Evolutionary conservation across 805 yeast species (phyloP).

Genomic region (Zygosaccharomyces rouxii): DNA sequence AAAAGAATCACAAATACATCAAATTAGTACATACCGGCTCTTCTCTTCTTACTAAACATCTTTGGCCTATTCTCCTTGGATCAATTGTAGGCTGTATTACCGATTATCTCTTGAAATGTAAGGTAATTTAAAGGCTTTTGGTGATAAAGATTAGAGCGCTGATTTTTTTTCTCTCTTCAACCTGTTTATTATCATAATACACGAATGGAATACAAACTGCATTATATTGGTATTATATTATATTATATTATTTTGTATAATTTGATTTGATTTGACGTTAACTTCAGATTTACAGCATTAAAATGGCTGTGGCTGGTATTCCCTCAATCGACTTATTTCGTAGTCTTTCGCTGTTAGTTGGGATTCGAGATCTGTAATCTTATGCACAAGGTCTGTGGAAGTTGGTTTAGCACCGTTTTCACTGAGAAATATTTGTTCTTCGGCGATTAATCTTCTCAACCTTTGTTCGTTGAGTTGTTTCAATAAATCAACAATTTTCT

Average conservation of each 20-base stretch:
- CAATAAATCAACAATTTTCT: conserved; percentile 49
- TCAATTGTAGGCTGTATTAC: conserved; percentile 17
- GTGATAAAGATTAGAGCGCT: conserved; percentile 32
- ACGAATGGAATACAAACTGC: not conserved
- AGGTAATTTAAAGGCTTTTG: not conserved
- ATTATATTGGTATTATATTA: not conserved
- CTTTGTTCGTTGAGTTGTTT: conserved; percentile 61
- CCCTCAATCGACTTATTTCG: conserved; percentile 38
- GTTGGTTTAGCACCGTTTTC: conserved; percentile 53
- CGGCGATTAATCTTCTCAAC: conserved; percentile 60
- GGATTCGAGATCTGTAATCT: conserved; percentile 49
- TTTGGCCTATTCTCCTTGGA: conserved; percentile 32
- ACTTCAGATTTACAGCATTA: too few species aligned
- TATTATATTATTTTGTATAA: not conserved
- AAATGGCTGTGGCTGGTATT: not conserved
- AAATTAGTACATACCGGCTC: conserved; percentile 16
- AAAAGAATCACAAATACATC: not conserved
- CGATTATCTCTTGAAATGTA: not conserved
- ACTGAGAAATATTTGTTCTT: conserved; percentile 57
- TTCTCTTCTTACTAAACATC: conserved; percentile 18
- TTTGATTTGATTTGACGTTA: not conserved
- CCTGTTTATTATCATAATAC: not conserved
- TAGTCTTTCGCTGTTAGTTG: conserved; percentile 48
- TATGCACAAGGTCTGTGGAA: conserved; percentile 51
- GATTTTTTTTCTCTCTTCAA: not conserved